phyloP scores from a whole-genome alignment of 345 rosid species.

The Eucalyptus sp. region DNA sequence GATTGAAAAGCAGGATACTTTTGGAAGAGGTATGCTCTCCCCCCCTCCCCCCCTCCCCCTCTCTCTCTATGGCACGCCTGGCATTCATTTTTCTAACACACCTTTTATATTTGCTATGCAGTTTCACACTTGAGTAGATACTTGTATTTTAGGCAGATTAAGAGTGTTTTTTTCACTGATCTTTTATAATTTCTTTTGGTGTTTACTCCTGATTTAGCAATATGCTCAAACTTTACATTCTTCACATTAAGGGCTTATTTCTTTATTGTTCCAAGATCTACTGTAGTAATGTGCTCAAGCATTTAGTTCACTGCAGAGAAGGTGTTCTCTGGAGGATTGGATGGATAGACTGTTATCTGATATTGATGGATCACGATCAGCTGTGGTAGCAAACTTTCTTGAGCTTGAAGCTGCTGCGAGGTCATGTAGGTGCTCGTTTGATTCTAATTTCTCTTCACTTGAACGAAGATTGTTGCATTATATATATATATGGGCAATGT shows the following conservation, averaged over 20 bases:
- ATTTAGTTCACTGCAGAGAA: constrained; percentile 63
- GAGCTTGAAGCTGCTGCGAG: constrained; percentile 98
- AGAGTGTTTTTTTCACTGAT: neutral
- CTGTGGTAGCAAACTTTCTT: constrained; percentile 62
- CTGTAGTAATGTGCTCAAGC: constrained; percentile 28
- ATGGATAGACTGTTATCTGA: constrained; percentile 78
- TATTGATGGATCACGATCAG: constrained; percentile 80
- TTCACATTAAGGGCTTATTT: neutral
- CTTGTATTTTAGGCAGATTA: neutral
- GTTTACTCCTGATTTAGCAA: neutral
- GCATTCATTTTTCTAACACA: neutral
- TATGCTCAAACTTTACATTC: neutral
- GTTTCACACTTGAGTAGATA: neutral
- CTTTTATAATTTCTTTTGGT: neutral
- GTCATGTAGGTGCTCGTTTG: constrained; percentile 54
- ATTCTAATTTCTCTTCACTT: neutral
- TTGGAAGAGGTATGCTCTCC: constrained; percentile 62
- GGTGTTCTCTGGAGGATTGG: constrained; percentile 86
- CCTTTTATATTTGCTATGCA: neutral
- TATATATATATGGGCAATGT: neutral
- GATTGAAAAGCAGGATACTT: constrained; percentile 33
- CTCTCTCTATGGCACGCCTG: neutral
- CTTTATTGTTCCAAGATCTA: neutral
- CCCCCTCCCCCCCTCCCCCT: neutral
- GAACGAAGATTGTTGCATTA: neutral